Evolutionary conservation across 345 rosid species (phyloP).

Genomic region (Gossypium herbaceum): DNA sequence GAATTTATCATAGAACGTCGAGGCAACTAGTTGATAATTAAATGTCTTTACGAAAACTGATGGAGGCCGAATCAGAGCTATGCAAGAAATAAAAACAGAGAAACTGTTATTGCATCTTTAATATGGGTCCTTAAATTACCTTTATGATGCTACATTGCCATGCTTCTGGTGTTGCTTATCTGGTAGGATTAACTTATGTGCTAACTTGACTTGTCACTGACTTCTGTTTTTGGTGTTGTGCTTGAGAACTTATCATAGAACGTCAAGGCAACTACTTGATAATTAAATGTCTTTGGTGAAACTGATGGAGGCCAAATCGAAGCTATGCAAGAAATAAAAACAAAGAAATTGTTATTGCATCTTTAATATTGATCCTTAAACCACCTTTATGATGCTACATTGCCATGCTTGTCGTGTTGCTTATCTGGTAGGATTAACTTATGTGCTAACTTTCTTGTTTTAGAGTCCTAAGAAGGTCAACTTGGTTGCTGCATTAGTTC

Average conservation of each 20-base stretch:
- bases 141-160: neutral
- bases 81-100: neutral
- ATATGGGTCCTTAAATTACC: neutral
- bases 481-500: slow-evolving; percentile 86
- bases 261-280: neutral
- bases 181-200: neutral
- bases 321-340: neutral
- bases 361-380: neutral
- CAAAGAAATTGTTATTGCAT: neutral
- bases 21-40: neutral
- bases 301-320: neutral
- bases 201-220: too few relatives aligned
- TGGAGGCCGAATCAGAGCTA: neutral
- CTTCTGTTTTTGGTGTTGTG: too few relatives aligned
- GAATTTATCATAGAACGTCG: neutral
- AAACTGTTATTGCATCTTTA: neutral
- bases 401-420: neutral
- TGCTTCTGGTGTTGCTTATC: neutral
- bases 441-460: slow-evolving; percentile 27
- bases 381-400: neutral
- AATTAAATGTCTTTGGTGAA: neutral
- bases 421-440: neutral
- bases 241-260: neutral
- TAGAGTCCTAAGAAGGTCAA: slow-evolving; percentile 98
- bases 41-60: neutral